These are phyloP conservation scores for Wallacemonas sp. DNA, from an alignment of 208 protist genomes.

Conservation along the genomic window DNA sequence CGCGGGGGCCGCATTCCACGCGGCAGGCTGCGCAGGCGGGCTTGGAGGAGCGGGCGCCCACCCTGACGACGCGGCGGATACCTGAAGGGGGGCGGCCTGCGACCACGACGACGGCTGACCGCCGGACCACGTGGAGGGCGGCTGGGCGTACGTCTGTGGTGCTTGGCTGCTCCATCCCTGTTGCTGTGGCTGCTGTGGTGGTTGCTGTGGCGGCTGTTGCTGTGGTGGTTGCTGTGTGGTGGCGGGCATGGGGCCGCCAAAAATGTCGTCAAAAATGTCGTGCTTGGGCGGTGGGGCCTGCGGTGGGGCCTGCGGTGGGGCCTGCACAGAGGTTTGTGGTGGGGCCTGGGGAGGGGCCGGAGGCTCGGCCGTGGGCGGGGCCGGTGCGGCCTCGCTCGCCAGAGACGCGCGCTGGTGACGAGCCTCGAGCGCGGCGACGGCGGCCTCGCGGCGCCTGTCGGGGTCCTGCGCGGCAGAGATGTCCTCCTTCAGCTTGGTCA, in stretches of 20 bases:
- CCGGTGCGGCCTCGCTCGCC: background rate
- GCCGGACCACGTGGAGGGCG: background rate
- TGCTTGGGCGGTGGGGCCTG: slow-evolving; percentile 19
- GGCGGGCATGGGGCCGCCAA: slow-evolving; percentile 34
- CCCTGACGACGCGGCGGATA: background rate
- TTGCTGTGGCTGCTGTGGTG: no score
- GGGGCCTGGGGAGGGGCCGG: background rate
- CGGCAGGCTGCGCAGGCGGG: background rate
- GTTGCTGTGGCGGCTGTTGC: slow-evolving; percentile 3
- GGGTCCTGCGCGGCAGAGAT: slow-evolving; percentile 23
- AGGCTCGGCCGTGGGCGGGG: background rate
- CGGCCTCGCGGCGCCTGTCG: background rate
- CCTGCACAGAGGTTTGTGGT: no score
- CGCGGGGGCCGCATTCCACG: background rate
- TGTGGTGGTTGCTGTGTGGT: slow-evolving; percentile 14
- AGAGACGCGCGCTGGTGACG: background rate
- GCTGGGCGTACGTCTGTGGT: slow-evolving; percentile 12
- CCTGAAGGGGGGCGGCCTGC: background rate
- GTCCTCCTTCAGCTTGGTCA: slow-evolving; percentile 38
- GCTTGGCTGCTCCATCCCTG: background rate
- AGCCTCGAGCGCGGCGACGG: slow-evolving; percentile 9
- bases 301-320: background rate
- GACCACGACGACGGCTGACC: background rate
- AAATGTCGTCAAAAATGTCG: slow-evolving; percentile 57
- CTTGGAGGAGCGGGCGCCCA: background rate